Percentiles rank a stretch among this genome's conserved stretches.
Conservation (phyloP, 257 asterid species). For the Sherardia arvensis region DNA sequence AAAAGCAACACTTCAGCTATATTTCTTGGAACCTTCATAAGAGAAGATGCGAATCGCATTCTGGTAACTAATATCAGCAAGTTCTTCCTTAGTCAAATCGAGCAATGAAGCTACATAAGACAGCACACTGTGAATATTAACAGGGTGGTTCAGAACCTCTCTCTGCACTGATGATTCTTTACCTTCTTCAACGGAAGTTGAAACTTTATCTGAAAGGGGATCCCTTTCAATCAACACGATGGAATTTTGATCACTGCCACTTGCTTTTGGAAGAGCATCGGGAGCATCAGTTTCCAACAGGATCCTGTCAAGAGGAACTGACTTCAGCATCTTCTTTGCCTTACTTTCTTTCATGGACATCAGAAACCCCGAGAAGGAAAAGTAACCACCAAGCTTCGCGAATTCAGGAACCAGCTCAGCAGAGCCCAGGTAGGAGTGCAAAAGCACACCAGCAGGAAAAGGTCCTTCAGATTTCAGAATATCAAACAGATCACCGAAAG, state of each 20-base stretch:
- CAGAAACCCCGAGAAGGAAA: conserved; percentile 86
- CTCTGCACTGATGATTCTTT: conserved; percentile 11
- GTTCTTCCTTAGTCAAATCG: conserved; percentile 47
- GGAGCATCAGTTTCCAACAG: conserved; percentile 97
- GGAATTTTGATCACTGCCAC: conserved; percentile 14
- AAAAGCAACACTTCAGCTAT: conserved; percentile 13
- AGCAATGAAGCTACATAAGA: conserved; percentile 56
- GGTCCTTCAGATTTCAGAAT: conserved; percentile 68
- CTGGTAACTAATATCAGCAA: conserved; percentile 58
- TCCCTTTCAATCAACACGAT: conserved; percentile 28
- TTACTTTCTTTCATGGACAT: conserved; percentile 84
- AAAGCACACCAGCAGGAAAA: conserved; percentile 64
- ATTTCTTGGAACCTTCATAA: conserved; percentile 68
- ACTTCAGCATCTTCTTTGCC: conserved; percentile 76
- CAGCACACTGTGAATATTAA: conserved; percentile 71
- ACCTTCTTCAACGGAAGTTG: conserved; percentile 13
- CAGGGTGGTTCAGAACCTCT: conserved; percentile 68
- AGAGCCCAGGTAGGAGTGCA: conserved; percentile 89
- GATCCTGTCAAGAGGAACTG: conserved; percentile 71
- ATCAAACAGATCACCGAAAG: conserved; percentile 85
- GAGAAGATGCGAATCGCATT: conserved; percentile 70
- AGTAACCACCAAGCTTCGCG: conserved; percentile 75
- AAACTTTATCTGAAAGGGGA: conserved; percentile 8
- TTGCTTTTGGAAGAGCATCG: conserved; percentile 55
- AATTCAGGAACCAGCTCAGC: conserved; percentile 93